These are phyloP conservation scores for Meripilus lineatus DNA, from an alignment of 1,284 basidiomycete species.

Conservation along the genomic window DNA sequence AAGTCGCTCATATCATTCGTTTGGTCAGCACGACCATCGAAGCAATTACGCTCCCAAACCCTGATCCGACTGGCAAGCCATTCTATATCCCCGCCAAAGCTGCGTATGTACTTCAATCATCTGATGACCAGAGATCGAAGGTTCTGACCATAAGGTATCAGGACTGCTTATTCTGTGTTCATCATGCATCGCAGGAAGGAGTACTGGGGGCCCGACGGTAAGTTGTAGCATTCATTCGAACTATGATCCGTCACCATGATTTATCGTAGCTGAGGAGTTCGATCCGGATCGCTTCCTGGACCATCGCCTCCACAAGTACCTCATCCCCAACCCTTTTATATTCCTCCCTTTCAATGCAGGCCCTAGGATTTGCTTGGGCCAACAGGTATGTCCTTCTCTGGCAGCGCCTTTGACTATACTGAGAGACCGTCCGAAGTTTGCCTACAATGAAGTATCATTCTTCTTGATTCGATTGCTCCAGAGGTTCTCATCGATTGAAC, in stretches of 20 bases:
- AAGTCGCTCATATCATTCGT: no score
- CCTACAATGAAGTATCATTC: conserved; percentile 36
- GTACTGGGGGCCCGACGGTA: conserved; percentile 28
- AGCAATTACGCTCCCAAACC: conserved; percentile 20
- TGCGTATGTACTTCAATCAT: not conserved
- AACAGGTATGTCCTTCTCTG: conserved; percentile 17
- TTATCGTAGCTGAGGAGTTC: conserved; percentile 23
- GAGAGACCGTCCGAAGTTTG: conserved; percentile 32
- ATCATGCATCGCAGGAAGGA: conserved; percentile 20
- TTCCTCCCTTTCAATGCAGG: conserved; percentile 30
- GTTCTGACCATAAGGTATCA: not conserved
- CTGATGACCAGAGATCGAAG: not conserved
- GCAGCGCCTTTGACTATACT: not conserved
- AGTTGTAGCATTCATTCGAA: conserved; percentile 2
- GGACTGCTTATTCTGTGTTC: conserved; percentile 22
- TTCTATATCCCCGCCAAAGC: conserved; percentile 20
- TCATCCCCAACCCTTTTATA: conserved; percentile 26
- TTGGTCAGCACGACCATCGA: conserved; percentile 19
- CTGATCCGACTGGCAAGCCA: conserved; percentile 19
- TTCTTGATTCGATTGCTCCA: conserved; percentile 37
- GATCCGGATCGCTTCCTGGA: conserved; percentile 30
- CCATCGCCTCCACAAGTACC: conserved; percentile 19
- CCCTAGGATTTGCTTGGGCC: conserved; percentile 25
- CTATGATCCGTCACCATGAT: conserved; percentile 21
- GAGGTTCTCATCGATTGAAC: conserved; percentile 25